Evolutionary conservation across 2,329 filamentous ascomycete species (phyloP).

Genomic region (Dothistroma septosporum): DNA sequence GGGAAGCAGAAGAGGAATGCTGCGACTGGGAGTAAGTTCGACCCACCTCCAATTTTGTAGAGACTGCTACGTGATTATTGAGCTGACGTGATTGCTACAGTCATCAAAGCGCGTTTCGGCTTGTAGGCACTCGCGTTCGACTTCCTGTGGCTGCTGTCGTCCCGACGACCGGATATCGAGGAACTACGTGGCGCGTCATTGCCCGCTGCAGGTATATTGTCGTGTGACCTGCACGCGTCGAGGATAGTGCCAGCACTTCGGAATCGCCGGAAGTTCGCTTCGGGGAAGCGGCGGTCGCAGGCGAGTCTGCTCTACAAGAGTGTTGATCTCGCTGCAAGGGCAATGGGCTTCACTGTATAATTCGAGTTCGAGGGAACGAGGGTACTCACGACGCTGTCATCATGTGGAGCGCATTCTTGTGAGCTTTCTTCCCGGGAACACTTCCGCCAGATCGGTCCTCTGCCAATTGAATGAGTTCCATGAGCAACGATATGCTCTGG

Average conservation of each 20-base stretch:
- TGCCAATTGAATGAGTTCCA: not conserved
- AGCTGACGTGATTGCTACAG: slow-evolving; percentile 15
- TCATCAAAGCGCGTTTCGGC: slow-evolving; percentile 32
- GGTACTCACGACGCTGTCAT: too few relatives aligned
- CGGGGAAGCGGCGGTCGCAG: too few relatives aligned
- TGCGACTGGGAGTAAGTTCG: slow-evolving; percentile 56
- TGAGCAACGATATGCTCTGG: not conserved
- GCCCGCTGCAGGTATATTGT: too few relatives aligned
- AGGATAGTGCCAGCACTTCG: too few relatives aligned
- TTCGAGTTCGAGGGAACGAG: too few relatives aligned
- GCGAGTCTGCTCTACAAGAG: too few relatives aligned
- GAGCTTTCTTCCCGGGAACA: too few relatives aligned
- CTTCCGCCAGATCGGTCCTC: not conserved
- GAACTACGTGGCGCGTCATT: too few relatives aligned
- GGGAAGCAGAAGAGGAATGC: slow-evolving; percentile 82
- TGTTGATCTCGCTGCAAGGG: too few relatives aligned
- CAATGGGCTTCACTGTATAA: too few relatives aligned
- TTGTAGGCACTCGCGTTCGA: slow-evolving; percentile 12
- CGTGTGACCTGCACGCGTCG: not conserved
- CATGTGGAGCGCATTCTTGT: too few relatives aligned
- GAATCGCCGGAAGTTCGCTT: too few relatives aligned
- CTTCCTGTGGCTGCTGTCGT: not conserved
- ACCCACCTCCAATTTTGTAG: not conserved
- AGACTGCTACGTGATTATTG: not conserved
- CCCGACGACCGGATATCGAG: not conserved